phyloP scores from a whole-genome alignment of 345 rosid species.

The Brassica cretica region DNA sequence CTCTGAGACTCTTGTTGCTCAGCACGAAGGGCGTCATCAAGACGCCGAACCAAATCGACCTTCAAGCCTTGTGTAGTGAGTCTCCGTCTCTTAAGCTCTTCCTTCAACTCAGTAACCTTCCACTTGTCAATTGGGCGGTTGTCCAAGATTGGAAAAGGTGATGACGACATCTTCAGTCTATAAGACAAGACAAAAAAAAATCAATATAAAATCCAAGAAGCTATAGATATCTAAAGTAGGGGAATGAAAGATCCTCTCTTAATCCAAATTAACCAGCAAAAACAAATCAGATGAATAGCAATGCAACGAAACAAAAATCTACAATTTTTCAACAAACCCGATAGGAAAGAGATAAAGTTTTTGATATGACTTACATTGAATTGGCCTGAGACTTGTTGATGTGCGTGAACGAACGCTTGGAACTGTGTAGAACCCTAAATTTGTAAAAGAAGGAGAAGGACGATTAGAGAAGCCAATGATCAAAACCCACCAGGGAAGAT shows the following conservation, averaged over 20 bases:
- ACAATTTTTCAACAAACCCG: conserved; percentile 3
- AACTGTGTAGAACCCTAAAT: conserved; percentile 49
- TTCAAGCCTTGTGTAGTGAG: conserved; percentile 74
- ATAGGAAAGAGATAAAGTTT: neutral
- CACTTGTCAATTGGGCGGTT: conserved; percentile 84
- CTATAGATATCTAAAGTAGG: neutral
- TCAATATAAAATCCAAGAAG: conserved; percentile 7
- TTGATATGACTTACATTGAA: conserved; percentile 38
- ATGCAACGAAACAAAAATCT: conserved; percentile 24
- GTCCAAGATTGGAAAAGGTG: conserved; percentile 62
- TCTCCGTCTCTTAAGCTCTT: conserved; percentile 83
- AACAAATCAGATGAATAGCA: conserved; percentile 1
- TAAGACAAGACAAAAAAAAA: neutral
- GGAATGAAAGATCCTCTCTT: neutral
- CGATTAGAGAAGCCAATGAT: conserved; percentile 35
- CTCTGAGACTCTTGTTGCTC: conserved; percentile 61
- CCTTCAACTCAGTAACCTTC: conserved; percentile 93
- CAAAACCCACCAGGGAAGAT: conserved; percentile 23
- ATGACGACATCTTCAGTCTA: conserved; percentile 63
- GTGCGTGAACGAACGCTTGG: conserved; percentile 6
- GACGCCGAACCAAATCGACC: conserved; percentile 80
- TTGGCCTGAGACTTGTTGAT: neutral
- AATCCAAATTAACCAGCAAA: conserved; percentile 2
- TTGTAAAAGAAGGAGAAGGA: conserved; percentile 39
- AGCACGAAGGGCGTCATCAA: conserved; percentile 70